These are phyloP conservation scores for Porpolomopsis calyptriformis DNA, from an alignment of 768 basidiomycete genomes.

Conservation along the genomic window DNA sequence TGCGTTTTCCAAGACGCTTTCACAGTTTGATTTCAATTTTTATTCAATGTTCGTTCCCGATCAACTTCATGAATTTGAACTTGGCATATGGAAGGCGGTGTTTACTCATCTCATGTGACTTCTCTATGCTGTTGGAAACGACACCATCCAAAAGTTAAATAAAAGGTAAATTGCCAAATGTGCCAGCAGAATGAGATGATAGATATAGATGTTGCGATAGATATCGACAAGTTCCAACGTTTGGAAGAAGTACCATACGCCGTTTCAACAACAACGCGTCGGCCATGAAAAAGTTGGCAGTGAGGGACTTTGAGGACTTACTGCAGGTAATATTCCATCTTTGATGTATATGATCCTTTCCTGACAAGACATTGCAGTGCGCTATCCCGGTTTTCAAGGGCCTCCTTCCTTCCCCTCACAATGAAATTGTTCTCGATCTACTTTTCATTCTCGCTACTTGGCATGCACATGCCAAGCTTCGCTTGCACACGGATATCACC, in stretches of 20 bases:
- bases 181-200: too few relatives aligned
- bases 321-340: constrained; percentile 24
- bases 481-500: constrained; percentile 27
- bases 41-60: constrained; percentile 16
- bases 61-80: constrained; percentile 20
- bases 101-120: constrained; percentile 19
- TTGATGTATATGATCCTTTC: too few relatives aligned
- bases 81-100: constrained; percentile 18
- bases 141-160: too few relatives aligned
- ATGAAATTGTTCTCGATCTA: constrained; percentile 20
- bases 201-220: too few relatives aligned
- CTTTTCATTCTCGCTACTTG: constrained; percentile 25
- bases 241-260: constrained; percentile 14
- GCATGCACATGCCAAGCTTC: constrained; percentile 32
- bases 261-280: constrained; percentile 16
- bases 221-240: constrained; percentile 9
- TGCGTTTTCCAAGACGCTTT: too few relatives aligned
- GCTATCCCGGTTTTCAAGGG: constrained; percentile 27
- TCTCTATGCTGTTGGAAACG: constrained; percentile 10
- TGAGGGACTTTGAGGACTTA: constrained; percentile 22
- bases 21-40: too few relatives aligned
- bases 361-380: constrained; percentile 22
- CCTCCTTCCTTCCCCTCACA: constrained; percentile 21
- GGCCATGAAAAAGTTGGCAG: constrained; percentile 16
- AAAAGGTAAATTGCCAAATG: too few relatives aligned